Evolutionary conservation across 2,329 filamentous ascomycete species (phyloP).

Genomic region (Ambrosiella xylebori): DNA sequence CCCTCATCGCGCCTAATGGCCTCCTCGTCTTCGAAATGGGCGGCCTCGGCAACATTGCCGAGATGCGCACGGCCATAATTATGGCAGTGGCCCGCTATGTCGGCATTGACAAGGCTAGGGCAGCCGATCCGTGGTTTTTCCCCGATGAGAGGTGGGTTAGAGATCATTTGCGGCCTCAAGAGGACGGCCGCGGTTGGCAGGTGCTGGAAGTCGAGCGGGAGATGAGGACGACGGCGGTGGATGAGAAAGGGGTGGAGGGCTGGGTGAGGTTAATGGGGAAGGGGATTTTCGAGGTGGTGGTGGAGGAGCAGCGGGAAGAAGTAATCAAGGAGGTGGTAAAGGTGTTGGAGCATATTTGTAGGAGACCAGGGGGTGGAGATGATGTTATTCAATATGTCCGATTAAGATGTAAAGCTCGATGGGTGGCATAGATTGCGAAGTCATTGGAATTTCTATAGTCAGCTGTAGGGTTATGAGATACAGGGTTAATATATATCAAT

Average conservation of each 20-base stretch:
- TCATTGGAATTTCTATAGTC: neutral
- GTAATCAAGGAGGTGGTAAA: slow-evolving; percentile 36
- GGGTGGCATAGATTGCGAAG: slow-evolving; percentile 14
- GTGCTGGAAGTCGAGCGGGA: slow-evolving; percentile 41
- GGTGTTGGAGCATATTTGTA: slow-evolving; percentile 35
- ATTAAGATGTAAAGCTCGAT: slow-evolving; percentile 31
- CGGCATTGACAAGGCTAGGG: slow-evolving; percentile 29
- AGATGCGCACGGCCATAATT: slow-evolving; percentile 42
- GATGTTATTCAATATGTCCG: slow-evolving; percentile 37
- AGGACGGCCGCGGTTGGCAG: slow-evolving; percentile 27
- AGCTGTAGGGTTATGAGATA: neutral
- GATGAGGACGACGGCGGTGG: slow-evolving; percentile 45
- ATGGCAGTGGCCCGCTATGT: slow-evolving; percentile 34
- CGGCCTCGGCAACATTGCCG: slow-evolving; percentile 49
- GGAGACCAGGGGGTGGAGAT: slow-evolving; percentile 30
- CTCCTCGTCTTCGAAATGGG: slow-evolving; percentile 54
- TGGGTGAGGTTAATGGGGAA: slow-evolving; percentile 50
- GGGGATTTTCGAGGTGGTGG: slow-evolving; percentile 36
- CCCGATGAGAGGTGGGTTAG: slow-evolving; percentile 44
- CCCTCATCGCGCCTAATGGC: slow-evolving; percentile 34
- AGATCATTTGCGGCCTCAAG: slow-evolving; percentile 22
- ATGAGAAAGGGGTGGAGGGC: slow-evolving; percentile 41
- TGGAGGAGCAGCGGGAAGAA: slow-evolving; percentile 30
- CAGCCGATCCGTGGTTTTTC: slow-evolving; percentile 53
- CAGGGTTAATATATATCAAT: neutral